Percentiles rank a stretch among this genome's conserved stretches.
phyloP scores from a whole-genome alignment of 768 basidiomycete species.

The Rhodotorula kratochvilovae region DNA sequence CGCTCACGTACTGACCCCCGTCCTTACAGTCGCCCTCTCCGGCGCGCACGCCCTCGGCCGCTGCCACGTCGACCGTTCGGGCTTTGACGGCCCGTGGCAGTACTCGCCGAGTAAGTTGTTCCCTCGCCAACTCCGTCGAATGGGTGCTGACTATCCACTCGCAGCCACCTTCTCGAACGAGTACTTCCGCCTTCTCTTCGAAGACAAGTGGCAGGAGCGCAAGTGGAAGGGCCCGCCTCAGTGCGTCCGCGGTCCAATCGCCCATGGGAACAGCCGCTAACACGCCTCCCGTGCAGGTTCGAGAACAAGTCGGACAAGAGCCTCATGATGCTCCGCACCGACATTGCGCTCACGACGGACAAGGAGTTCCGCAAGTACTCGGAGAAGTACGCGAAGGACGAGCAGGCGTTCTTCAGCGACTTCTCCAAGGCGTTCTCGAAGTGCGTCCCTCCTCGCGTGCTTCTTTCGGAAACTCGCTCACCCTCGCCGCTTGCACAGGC shows the following conservation, averaged over 20 bases:
- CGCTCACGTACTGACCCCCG: not conserved
- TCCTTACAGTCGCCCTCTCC: slow-evolving; percentile 54
- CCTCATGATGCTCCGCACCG: slow-evolving; percentile 81
- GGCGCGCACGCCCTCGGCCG: slow-evolving; percentile 95
- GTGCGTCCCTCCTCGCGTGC: slow-evolving; percentile 34
- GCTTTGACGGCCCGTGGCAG: slow-evolving; percentile 79
- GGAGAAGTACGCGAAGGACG: slow-evolving; percentile 77
- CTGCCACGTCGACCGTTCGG: slow-evolving; percentile 80
- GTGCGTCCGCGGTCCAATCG: too few relatives aligned
- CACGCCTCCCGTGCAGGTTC: slow-evolving; percentile 45
- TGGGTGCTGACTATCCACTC: too few relatives aligned
- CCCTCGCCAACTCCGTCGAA: too few relatives aligned
- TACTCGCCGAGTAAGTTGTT: slow-evolving; percentile 21
- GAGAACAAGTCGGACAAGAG: slow-evolving; percentile 82
- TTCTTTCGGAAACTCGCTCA: not conserved
- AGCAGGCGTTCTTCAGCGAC: slow-evolving; percentile 90
- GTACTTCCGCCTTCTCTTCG: slow-evolving; percentile 59
- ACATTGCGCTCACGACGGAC: slow-evolving; percentile 82
- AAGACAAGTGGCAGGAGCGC: slow-evolving; percentile 59
- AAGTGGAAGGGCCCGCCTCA: slow-evolving; percentile 94
- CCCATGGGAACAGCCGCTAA: too few relatives aligned
- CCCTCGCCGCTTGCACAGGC: slow-evolving; percentile 36
- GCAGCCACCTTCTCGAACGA: slow-evolving; percentile 17
- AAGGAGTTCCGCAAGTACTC: slow-evolving; percentile 86
- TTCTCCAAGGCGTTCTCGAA: slow-evolving; percentile 52